A percentile compares a stretch with the other conserved stretches of the same genome.
phyloP scores from a whole-genome alignment of 2,329 filamentous ascomycete genomes.

The Mollisia scopiformis region DNA sequence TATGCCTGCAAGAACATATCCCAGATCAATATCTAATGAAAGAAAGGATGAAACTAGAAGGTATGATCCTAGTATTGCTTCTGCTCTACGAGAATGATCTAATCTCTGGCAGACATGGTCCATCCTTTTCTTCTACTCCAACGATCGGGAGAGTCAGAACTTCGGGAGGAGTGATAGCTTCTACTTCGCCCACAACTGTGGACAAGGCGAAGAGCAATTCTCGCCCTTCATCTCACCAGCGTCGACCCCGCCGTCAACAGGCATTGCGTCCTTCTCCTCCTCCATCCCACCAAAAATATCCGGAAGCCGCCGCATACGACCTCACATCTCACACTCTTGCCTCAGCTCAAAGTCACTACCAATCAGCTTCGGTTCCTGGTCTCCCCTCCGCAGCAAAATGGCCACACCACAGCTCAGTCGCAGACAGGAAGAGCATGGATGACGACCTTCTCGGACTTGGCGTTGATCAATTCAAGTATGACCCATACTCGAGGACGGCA shows the following conservation, averaged over 20 bases:
- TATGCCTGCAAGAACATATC: neutral
- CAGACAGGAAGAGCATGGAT: neutral
- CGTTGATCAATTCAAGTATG: neutral
- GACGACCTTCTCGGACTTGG: conserved; percentile 10
- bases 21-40: neutral
- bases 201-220: neutral
- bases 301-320: neutral
- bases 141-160: neutral
- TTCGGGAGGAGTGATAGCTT: neutral
- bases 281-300: neutral
- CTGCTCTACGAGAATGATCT: neutral
- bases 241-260: neutral
- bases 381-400: conserved; percentile 10
- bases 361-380: neutral
- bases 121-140: neutral
- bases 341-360: conserved; percentile 8
- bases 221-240: neutral
- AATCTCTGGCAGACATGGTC: neutral
- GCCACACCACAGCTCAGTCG: conserved; percentile 2
- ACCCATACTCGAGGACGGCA: neutral
- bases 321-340: neutral
- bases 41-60: neutral
- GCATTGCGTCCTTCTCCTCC: neutral
- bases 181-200: neutral
- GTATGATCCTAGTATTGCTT: neutral